phyloP scores from a whole-genome alignment of 148 eudicot species.

The Oxyria digyna region DNA sequence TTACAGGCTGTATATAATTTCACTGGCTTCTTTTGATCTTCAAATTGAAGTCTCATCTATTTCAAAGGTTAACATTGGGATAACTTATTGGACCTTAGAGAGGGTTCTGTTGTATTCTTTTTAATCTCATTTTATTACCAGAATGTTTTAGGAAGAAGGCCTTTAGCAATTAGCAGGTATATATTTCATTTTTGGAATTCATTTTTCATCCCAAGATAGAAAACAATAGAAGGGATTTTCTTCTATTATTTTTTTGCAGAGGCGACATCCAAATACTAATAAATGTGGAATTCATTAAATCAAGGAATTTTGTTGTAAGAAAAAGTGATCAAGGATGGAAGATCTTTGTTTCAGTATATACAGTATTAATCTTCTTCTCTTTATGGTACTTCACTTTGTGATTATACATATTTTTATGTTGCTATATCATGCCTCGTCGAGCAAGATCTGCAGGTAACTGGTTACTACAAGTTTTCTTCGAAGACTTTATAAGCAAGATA shows the following conservation, averaged over 20 bases:
- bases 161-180: neutral
- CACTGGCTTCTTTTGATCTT: neutral
- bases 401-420: neutral
- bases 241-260: neutral
- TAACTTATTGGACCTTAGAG: neutral
- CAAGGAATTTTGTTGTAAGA: neutral
- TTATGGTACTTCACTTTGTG: neutral
- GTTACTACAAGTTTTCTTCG: too few relatives aligned
- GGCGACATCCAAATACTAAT: conserved; percentile 1
- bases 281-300: neutral
- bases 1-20: conserved; percentile 1
- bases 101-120: neutral
- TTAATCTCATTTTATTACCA: neutral
- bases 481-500: too few relatives aligned
- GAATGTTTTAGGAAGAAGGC: neutral
- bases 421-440: neutral
- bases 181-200: neutral
- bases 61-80: conserved; percentile 2
- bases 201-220: neutral
- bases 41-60: neutral
- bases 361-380: neutral
- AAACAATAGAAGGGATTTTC: neutral
- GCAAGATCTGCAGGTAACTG: neutral
- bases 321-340: neutral
- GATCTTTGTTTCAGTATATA: neutral